phyloP scores from a whole-genome alignment of 2,329 filamentous ascomycete species.

The Cadophora malorum region DNA sequence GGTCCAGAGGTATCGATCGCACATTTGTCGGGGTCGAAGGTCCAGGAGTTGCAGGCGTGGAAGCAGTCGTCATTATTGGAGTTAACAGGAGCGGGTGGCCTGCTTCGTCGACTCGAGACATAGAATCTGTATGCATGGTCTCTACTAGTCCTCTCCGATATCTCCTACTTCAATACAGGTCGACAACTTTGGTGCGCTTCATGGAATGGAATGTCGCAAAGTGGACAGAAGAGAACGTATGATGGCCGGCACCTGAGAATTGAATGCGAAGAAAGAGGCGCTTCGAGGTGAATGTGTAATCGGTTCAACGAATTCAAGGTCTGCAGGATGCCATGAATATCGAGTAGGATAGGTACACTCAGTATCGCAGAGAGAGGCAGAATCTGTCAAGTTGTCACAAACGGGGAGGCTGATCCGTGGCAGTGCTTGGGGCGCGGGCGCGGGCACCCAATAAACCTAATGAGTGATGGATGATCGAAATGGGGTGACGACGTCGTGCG shows the following conservation, averaged over 20 bases:
- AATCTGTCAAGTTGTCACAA: background rate
- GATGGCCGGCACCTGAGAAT: constrained; percentile 1
- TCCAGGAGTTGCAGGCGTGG: constrained; percentile 43
- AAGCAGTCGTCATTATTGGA: constrained; percentile 42
- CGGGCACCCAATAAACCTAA: background rate
- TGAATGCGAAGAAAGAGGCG: background rate
- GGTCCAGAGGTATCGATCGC: constrained; percentile 36
- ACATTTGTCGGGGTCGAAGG: constrained; percentile 44
- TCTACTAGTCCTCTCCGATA: background rate
- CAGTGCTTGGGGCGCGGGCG: constrained; percentile 4
- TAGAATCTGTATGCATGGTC: constrained; percentile 18
- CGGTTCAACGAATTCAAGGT: background rate
- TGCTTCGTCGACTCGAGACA: constrained; percentile 34
- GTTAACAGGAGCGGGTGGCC: constrained; percentile 30
- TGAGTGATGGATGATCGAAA: constrained; percentile 1
- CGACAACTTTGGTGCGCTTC: constrained; percentile 2
- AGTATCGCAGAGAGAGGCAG: background rate
- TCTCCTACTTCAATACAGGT: constrained; percentile 12
- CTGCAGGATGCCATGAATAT: background rate
- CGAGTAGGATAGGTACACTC: background rate
- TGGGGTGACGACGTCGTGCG: background rate
- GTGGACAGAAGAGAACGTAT: background rate
- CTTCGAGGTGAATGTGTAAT: background rate
- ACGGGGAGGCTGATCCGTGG: constrained; percentile 12
- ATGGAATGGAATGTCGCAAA: constrained; percentile 18